phyloP scores from a whole-genome alignment of 371 early-diverging fungal genomes.

The Mucor saturninus region DNA sequence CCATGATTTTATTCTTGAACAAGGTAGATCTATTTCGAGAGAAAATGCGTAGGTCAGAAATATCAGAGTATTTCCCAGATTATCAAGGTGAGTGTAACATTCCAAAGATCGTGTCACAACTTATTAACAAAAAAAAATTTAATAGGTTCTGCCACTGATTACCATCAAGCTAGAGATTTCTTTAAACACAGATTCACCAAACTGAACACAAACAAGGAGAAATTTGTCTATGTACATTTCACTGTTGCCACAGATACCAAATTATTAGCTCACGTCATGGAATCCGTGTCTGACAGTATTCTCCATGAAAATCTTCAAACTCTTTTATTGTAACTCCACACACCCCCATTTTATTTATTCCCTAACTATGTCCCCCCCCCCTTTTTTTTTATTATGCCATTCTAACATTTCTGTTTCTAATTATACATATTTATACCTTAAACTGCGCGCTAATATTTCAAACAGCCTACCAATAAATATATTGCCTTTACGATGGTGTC shows the following conservation, averaged over 20 bases:
- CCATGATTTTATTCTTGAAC: slow-evolving; percentile 93
- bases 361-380: background rate
- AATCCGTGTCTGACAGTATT: slow-evolving; percentile 57
- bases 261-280: slow-evolving; percentile 56
- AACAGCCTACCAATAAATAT: too few relatives aligned
- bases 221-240: slow-evolving; percentile 59
- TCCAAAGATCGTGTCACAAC: background rate
- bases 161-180: slow-evolving; percentile 28
- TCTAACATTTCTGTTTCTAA: background rate
- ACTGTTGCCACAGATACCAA: slow-evolving; percentile 62
- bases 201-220: slow-evolving; percentile 38
- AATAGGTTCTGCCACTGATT: slow-evolving; percentile 31
- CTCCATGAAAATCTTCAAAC: slow-evolving; percentile 45
- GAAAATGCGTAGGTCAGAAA: slow-evolving; percentile 76
- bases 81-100: slow-evolving; percentile 59
- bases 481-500: too few relatives aligned
- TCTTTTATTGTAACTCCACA: slow-evolving; percentile 27
- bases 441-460: too few relatives aligned
- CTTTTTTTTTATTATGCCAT: background rate
- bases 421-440: too few relatives aligned
- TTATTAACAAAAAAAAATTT: background rate
- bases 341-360: slow-evolving; percentile 4
- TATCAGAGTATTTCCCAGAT: slow-evolving; percentile 86
- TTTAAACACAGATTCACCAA: slow-evolving; percentile 30
- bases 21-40: slow-evolving; percentile 92